Evolutionary conservation across 768 basidiomycete species (phyloP).

Genomic region (Russula lepida): DNA sequence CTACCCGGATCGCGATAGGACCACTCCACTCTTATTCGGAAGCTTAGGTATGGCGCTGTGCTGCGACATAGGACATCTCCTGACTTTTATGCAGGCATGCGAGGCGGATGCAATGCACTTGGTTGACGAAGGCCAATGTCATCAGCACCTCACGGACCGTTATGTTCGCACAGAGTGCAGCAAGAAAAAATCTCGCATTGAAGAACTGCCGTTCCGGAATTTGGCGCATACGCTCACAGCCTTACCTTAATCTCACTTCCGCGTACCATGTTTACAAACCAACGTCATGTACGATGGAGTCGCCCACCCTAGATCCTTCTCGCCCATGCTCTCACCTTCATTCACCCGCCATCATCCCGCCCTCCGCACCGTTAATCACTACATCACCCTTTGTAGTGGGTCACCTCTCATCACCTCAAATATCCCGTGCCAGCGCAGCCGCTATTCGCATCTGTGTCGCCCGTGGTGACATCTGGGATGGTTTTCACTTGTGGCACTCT

Average conservation of each 20-base stretch:
- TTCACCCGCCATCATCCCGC: neutral
- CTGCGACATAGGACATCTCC: neutral
- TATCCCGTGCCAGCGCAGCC: conserved; percentile 19
- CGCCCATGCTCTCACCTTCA: neutral
- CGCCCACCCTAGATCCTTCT: neutral
- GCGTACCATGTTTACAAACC: neutral
- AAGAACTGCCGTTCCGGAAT: neutral
- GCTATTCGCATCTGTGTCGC: conserved; percentile 17
- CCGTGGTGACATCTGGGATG: conserved; percentile 15
- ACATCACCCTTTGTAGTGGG: neutral
- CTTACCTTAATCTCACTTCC: neutral
- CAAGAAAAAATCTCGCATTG: neutral
- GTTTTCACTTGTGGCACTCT: conserved; percentile 20
- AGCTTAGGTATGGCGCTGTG: conserved; percentile 24
- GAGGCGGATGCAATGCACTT: conserved; percentile 65
- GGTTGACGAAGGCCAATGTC: conserved; percentile 44
- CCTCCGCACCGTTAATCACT: conserved; percentile 12
- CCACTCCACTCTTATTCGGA: neutral
- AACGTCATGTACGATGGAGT: neutral
- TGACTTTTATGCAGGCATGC: conserved; percentile 39
- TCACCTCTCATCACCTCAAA: conserved; percentile 14
- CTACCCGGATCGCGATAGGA: neutral
- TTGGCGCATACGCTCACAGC: neutral
- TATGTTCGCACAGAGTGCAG: conserved; percentile 8
- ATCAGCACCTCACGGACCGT: conserved; percentile 22